These are phyloP conservation scores for Rhodotorula babjevae DNA, from an alignment of 768 basidiomycete species.

Conservation along the genomic window DNA sequence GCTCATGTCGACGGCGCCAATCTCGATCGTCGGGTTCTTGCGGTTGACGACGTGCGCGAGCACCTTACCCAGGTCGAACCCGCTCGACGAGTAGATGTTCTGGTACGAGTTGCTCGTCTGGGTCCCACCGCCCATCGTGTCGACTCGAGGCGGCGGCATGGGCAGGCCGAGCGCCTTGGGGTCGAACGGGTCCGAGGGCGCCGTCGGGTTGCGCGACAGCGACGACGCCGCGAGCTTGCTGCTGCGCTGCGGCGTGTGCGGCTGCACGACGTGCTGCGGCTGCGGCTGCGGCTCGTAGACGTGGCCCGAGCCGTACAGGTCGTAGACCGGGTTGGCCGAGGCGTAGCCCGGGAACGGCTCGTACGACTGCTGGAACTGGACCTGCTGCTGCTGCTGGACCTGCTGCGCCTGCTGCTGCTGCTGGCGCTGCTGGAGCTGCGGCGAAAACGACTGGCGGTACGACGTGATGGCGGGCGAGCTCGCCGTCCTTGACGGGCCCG, in stretches of 20 bases:
- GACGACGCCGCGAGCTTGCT: not conserved
- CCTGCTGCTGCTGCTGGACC: too few relatives aligned
- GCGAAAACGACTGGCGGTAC: not conserved
- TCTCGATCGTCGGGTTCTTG: slow-evolving; percentile 64
- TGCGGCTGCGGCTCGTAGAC: not conserved
- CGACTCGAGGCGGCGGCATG: not conserved
- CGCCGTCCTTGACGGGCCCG: not conserved
- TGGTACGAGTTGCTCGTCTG: slow-evolving; percentile 2
- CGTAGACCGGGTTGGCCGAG: slow-evolving; percentile 34
- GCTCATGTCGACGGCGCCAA: slow-evolving; percentile 88
- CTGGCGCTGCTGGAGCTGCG: too few relatives aligned
- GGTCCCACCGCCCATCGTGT: not conserved
- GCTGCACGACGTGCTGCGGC: too few relatives aligned
- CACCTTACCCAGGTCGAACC: slow-evolving; percentile 81
- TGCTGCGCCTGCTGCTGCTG: too few relatives aligned
- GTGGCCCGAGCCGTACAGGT: slow-evolving; percentile 39
- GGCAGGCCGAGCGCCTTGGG: slow-evolving; percentile 35
- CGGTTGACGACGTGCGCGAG: slow-evolving; percentile 71
- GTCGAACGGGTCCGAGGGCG: slow-evolving; percentile 33
- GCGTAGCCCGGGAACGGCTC: slow-evolving; percentile 14
- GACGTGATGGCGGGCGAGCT: not conserved
- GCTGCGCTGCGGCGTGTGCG: not conserved
- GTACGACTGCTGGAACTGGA: too few relatives aligned
- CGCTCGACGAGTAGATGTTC: slow-evolving; percentile 73
- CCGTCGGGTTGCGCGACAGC: slow-evolving; percentile 3